Conservation (phyloP, 2,329 filamentous ascomycete genomes). For the Thermochaetoides dissita region DNA sequence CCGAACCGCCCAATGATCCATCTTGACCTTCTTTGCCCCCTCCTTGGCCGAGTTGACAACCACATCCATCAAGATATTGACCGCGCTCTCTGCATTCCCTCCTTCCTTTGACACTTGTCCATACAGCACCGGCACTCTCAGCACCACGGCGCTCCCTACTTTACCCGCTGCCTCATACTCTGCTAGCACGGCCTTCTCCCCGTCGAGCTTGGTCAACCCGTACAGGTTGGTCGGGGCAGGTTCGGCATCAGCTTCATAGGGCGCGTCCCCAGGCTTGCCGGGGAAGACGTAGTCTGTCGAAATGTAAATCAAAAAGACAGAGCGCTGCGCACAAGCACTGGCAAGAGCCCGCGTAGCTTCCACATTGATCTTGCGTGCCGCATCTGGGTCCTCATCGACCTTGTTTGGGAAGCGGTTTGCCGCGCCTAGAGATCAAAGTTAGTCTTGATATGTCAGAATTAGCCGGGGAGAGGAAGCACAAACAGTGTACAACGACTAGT, state of each 20-base stretch:
- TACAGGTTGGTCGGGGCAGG: conserved; percentile 66
- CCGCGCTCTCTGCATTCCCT: conserved; percentile 59
- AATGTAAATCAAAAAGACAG: conserved; percentile 58
- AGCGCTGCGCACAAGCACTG: conserved; percentile 45
- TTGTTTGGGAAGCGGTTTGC: conserved; percentile 81
- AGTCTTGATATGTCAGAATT: too few relatives aligned
- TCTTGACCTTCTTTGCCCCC: conserved; percentile 46
- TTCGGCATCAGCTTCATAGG: conserved; percentile 53
- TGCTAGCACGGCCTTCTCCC: conserved; percentile 51
- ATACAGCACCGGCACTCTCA: conserved; percentile 75
- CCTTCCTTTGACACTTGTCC: conserved; percentile 61
- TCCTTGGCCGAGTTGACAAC: conserved; percentile 62
- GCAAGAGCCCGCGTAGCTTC: conserved; percentile 55
- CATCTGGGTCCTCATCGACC: conserved; percentile 65
- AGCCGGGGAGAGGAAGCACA: conserved; percentile 16
- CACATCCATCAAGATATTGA: conserved; percentile 66
- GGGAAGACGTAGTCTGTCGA: conserved; percentile 74
- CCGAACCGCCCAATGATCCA: conserved; percentile 75
- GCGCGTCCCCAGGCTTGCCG: conserved; percentile 63
- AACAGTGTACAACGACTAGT: conserved; percentile 69
- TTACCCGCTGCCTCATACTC: conserved; percentile 36
- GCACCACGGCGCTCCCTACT: conserved; percentile 42
- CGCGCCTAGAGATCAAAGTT: conserved; percentile 41
- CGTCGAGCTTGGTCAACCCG: conserved; percentile 47
- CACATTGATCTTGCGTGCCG: conserved; percentile 61